phyloP scores from a whole-genome alignment of 352 stramenopile species.

The Phytophthora foliorum region DNA sequence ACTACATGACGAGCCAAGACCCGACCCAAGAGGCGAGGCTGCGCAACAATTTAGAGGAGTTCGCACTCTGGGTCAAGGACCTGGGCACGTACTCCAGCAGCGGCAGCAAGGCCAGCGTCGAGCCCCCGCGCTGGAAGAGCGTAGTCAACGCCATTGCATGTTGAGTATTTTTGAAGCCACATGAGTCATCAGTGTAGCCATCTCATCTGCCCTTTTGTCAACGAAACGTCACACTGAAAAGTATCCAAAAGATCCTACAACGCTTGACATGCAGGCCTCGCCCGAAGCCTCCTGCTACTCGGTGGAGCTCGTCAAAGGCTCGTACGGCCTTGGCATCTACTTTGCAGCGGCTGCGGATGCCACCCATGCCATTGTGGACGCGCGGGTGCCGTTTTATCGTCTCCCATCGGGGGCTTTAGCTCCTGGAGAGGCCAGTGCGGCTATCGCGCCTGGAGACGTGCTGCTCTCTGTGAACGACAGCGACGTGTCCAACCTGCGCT shows the following conservation, averaged over 20 bases:
- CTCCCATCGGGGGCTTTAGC: constrained; percentile 59
- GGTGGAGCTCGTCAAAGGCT: constrained; percentile 61
- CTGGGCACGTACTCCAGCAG: constrained; percentile 78
- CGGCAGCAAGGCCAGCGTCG: constrained; percentile 65
- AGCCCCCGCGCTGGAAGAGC: constrained; percentile 77
- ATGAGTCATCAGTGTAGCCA: constrained; percentile 14
- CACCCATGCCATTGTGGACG: constrained; percentile 61
- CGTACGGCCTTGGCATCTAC: constrained; percentile 82
- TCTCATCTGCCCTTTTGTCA: not conserved
- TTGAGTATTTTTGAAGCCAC: too few relatives aligned
- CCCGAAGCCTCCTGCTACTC: constrained; percentile 48
- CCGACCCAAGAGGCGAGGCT: constrained; percentile 58
- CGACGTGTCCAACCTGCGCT: constrained; percentile 41
- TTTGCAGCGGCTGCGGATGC: constrained; percentile 47
- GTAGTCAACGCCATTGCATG: constrained; percentile 74
- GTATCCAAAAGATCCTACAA: constrained; percentile 12
- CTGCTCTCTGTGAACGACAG: constrained; percentile 59
- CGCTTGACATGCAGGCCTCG: constrained; percentile 14
- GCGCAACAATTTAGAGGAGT: constrained; percentile 74
- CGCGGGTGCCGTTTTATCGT: constrained; percentile 70
- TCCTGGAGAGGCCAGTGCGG: constrained; percentile 66
- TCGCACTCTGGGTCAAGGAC: constrained; percentile 82
- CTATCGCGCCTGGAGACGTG: constrained; percentile 58
- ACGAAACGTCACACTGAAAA: constrained; percentile 12
- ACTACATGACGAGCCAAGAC: constrained; percentile 70